phyloP scores from a whole-genome alignment of 805 yeast genomes.

The Sugiyamaella chiloensis region DNA sequence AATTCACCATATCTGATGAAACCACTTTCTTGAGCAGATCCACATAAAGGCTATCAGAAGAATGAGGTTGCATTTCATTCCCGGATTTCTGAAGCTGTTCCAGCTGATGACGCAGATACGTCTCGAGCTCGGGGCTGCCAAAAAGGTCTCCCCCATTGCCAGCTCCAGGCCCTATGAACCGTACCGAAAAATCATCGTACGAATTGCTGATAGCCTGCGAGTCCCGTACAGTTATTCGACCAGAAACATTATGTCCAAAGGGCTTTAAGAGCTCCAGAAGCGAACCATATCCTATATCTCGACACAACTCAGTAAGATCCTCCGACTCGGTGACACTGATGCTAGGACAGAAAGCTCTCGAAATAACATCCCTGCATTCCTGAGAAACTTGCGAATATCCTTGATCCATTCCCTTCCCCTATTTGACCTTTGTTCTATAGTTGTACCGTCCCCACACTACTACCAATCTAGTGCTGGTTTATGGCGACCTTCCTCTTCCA shows the following conservation, averaged over 20 bases:
- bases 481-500: too few relatives aligned
- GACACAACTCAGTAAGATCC: slow-evolving; percentile 45
- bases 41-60: slow-evolving; percentile 45
- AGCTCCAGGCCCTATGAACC: slow-evolving; percentile 44
- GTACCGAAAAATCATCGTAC: slow-evolving; percentile 53
- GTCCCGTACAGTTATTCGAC: slow-evolving; percentile 49
- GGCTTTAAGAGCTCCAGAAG: slow-evolving; percentile 50
- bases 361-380: slow-evolving; percentile 15
- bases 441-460: too few relatives aligned
- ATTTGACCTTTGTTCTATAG: too few relatives aligned
- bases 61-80: slow-evolving; percentile 18
- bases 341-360: slow-evolving; percentile 48
- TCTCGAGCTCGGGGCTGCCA: slow-evolving; percentile 36
- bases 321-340: slow-evolving; percentile 49
- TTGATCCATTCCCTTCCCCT: too few relatives aligned
- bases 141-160: slow-evolving; percentile 32
- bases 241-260: slow-evolving; percentile 53
- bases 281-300: slow-evolving; percentile 40
- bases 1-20: slow-evolving; percentile 57
- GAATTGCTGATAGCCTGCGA: slow-evolving; percentile 48
- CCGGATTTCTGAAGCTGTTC: slow-evolving; percentile 4
- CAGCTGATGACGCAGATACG: slow-evolving; percentile 20
- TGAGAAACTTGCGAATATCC: not conserved
- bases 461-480: too few relatives aligned
- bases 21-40: slow-evolving; percentile 56